A percentile compares a stretch with the other conserved stretches of the same genome.
Conservation (phyloP, 192 early-diverging fungal species). For the Rhizophlyctis rosea region DNA sequence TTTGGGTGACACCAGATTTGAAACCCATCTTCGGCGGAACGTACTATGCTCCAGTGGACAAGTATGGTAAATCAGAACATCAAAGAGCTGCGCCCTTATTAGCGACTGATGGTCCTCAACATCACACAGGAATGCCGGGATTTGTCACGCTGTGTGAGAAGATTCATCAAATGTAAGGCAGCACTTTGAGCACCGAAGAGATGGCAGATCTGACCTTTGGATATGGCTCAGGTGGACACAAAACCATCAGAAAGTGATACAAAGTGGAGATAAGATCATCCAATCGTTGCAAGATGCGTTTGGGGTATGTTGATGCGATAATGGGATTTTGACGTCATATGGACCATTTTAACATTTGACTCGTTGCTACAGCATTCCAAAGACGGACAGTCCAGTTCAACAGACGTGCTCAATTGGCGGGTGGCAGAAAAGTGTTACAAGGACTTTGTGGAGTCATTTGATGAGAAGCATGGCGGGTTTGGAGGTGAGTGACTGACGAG, state of each 20-base stretch:
- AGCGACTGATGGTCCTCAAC: background rate
- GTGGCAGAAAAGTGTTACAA: slow-evolving; percentile 35
- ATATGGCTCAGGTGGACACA: slow-evolving; percentile 38
- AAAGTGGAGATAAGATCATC: slow-evolving; percentile 36
- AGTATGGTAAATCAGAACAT: slow-evolving; percentile 6
- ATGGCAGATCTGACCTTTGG: too few relatives aligned
- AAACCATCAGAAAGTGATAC: slow-evolving; percentile 31
- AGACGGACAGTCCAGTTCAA: background rate
- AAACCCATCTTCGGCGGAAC: slow-evolving; percentile 41
- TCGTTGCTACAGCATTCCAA: background rate
- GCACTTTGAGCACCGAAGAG: background rate
- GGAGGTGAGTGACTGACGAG: slow-evolving; percentile 11
- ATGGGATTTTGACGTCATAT: background rate
- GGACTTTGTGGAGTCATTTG: slow-evolving; percentile 38
- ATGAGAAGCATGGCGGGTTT: slow-evolving; percentile 54
- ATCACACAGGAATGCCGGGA: slow-evolving; percentile 22
- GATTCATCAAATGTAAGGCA: slow-evolving; percentile 19
- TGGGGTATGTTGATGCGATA: background rate
- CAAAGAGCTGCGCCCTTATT: background rate
- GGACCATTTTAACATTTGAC: too few relatives aligned
- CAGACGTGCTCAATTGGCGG: slow-evolving; percentile 8
- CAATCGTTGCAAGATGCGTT: slow-evolving; percentile 31
- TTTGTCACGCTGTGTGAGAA: slow-evolving; percentile 25
- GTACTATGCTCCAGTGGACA: slow-evolving; percentile 33
- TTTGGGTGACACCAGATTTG: slow-evolving; percentile 55